phyloP scores from a whole-genome alignment of 2,329 filamentous ascomycete species.

The Zymoseptoria crescenta region DNA sequence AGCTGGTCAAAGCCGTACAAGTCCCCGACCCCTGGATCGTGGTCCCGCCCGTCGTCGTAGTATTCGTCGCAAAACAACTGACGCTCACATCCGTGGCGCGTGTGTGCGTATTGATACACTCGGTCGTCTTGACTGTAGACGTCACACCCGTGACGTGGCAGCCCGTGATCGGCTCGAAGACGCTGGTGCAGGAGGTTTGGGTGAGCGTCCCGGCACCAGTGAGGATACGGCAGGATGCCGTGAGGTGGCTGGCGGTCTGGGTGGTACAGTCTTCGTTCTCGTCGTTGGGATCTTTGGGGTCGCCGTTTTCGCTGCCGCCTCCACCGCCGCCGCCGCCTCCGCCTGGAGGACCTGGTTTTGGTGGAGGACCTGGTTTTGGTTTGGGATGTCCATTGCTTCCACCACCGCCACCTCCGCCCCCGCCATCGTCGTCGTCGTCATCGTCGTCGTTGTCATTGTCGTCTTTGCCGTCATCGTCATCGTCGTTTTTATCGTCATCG shows the following conservation, averaged over 20 bases:
- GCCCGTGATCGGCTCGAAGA: conserved; percentile 4
- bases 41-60: neutral
- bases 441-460: conserved; percentile 6
- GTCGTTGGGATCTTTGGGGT: neutral
- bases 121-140: conserved; percentile 6
- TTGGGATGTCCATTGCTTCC: conserved; percentile 4
- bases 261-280: conserved; percentile 4
- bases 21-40: conserved; percentile 3
- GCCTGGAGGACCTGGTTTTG: conserved; percentile 3
- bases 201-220: conserved; percentile 3
- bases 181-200: conserved; percentile 2
- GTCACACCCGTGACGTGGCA: conserved; percentile 8
- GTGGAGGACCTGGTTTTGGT: conserved; percentile 9
- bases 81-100: conserved; percentile 5
- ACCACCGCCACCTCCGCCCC: conserved; percentile 2
- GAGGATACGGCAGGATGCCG: neutral
- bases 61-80: conserved; percentile 6
- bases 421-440: conserved; percentile 3
- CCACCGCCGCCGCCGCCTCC: neutral
- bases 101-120: conserved; percentile 5
- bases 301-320: conserved; percentile 6
- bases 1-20: conserved; percentile 6
- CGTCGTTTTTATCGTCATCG: neutral
- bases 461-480: neutral
- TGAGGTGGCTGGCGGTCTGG: conserved; percentile 2